Evolutionary conservation across 306 rosid genomes (phyloP).

Genomic region (Prunus kanzakura): DNA sequence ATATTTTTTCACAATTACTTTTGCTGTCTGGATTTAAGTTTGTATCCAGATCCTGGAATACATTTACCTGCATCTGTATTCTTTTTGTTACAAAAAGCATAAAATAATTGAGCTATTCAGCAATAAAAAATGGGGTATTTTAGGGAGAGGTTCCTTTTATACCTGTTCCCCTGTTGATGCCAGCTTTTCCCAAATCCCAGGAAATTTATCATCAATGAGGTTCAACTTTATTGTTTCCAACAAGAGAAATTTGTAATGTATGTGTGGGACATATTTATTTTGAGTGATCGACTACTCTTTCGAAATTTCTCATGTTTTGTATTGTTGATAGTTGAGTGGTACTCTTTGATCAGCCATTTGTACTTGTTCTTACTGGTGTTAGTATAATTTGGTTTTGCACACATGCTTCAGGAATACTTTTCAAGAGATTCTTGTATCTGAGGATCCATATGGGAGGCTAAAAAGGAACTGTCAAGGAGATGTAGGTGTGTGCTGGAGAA

Average conservation of each 20-base stretch:
- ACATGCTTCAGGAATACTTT: background rate
- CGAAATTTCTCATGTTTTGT: background rate
- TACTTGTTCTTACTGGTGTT: background rate
- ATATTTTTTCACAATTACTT: too few relatives aligned
- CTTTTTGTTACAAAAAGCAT: background rate
- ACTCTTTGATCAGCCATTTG: background rate
- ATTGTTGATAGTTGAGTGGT: background rate
- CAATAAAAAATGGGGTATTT: background rate
- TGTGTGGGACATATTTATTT: background rate
- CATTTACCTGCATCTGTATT: background rate
- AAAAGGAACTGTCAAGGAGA: slow-evolving; percentile 15
- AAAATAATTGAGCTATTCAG: background rate
- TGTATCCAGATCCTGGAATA: background rate
- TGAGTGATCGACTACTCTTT: background rate
- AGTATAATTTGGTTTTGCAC: background rate
- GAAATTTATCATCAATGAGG: background rate
- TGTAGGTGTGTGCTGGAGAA: slow-evolving; percentile 8
- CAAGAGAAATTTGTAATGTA: background rate
- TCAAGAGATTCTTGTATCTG: too few relatives aligned
- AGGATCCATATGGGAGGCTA: slow-evolving; percentile 7
- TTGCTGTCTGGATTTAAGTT: too few relatives aligned
- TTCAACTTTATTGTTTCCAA: background rate
- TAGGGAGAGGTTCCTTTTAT: background rate
- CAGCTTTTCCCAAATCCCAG: background rate
- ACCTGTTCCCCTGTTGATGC: background rate